Evolutionary conservation across 495 filamentous ascomycete genomes (phyloP).

Genomic region (Aspergillus cavernicola): DNA sequence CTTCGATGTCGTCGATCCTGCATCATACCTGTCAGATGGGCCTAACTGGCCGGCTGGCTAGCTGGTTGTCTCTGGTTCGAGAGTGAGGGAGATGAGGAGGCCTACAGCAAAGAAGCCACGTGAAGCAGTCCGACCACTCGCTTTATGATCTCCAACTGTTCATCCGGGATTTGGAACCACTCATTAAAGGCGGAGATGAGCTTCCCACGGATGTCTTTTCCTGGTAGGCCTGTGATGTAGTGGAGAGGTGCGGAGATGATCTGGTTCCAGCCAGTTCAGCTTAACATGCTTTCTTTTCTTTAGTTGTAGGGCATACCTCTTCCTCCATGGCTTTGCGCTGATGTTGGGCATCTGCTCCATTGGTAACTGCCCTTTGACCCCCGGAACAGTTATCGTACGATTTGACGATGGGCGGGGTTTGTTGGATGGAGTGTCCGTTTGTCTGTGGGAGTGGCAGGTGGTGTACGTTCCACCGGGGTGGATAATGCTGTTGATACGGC

Average conservation of each 20-base stretch:
- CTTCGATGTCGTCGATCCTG: constrained; percentile 80
- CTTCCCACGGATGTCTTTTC: constrained; percentile 77
- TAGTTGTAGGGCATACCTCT: not conserved
- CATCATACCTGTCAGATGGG: not conserved
- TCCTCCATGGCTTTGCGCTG: not conserved
- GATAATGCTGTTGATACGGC: not conserved
- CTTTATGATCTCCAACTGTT: constrained; percentile 69
- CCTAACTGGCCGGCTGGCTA: not conserved
- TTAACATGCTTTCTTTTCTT: too few relatives aligned
- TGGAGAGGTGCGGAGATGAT: constrained; percentile 4
- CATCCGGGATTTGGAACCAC: constrained; percentile 73
- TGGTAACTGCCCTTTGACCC: not conserved
- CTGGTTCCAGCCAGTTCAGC: not conserved
- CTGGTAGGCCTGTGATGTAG: constrained; percentile 70
- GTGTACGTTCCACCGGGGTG: not conserved
- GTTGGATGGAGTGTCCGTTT: not conserved
- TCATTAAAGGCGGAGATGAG: constrained; percentile 79
- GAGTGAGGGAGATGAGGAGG: not conserved
- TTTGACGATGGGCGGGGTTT: too few relatives aligned
- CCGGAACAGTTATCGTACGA: too few relatives aligned
- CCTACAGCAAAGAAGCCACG: constrained; percentile 71
- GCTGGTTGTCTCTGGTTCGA: not conserved
- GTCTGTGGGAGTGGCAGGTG: not conserved
- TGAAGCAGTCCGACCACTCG: constrained; percentile 84
- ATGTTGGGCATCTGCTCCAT: not conserved